A percentile compares a stretch with the other conserved stretches of the same genome.
Conservation (phyloP, 2,329 filamentous ascomycete species). For the Calonectria hawksworthii region DNA sequence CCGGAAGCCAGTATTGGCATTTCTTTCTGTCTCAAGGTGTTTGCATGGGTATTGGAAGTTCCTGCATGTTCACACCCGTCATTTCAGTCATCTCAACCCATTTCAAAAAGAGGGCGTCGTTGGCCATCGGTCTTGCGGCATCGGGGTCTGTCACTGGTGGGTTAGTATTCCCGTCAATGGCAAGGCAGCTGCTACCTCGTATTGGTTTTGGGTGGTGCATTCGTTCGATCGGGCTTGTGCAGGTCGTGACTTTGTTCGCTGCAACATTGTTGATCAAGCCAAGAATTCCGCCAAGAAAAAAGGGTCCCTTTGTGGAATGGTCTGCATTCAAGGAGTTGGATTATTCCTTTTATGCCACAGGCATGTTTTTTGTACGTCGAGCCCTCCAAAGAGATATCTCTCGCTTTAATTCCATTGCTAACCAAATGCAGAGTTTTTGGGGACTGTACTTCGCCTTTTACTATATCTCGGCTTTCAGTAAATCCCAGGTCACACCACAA, state of each 20-base stretch:
- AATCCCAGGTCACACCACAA: neutral
- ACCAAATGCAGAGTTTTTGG: slow-evolving; percentile 8
- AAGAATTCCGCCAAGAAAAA: slow-evolving; percentile 3
- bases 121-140: slow-evolving; percentile 3
- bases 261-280: neutral
- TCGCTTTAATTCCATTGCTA: neutral
- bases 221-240: neutral
- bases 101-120: neutral
- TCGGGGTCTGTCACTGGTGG: neutral
- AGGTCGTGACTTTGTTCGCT: neutral
- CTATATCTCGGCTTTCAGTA: slow-evolving; percentile 7
- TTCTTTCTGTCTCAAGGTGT: neutral
- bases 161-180: slow-evolving; percentile 4
- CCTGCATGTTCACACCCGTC: neutral
- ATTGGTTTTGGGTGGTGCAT: slow-evolving; percentile 11
- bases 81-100: slow-evolving; percentile 9
- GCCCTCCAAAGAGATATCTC: neutral
- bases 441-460: slow-evolving; percentile 14
- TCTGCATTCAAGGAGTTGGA: slow-evolving; percentile 13
- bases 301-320: slow-evolving; percentile 12
- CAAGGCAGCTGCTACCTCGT: neutral
- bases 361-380: slow-evolving; percentile 13
- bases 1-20: slow-evolving; percentile 1
- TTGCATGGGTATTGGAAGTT: slow-evolving; percentile 4
- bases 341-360: neutral